phyloP scores from a whole-genome alignment of 1,284 basidiomycete genomes.

The Heterobasidion parviporum region DNA sequence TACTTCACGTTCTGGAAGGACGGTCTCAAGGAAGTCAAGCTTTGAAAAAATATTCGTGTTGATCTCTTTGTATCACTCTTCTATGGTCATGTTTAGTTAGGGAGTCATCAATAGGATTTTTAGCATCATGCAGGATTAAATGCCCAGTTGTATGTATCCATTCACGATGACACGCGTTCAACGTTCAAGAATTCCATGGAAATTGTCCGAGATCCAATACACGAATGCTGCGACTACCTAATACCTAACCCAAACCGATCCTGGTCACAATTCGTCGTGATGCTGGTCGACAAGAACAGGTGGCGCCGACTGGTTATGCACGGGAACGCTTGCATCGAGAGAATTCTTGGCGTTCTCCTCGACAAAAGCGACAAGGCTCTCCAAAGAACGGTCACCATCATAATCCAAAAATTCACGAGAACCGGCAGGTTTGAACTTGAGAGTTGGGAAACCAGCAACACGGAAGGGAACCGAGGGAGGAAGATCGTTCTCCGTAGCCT shows the following conservation, averaged over 20 bases:
- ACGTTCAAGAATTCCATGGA: no score
- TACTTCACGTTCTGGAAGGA: slow-evolving; percentile 95
- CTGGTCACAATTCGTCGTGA: slow-evolving; percentile 21
- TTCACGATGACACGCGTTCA: no score
- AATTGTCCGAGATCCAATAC: no score
- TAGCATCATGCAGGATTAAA: not conserved
- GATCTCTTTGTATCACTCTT: not conserved
- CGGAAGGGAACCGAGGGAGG: slow-evolving; percentile 84
- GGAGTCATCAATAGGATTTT: not conserved
- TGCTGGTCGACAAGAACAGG: slow-evolving; percentile 16
- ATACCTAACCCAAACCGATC: not conserved
- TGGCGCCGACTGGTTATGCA: slow-evolving; percentile 17
- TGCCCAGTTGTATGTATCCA: not conserved
- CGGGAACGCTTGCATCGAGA: slow-evolving; percentile 21
- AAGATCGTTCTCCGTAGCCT: slow-evolving; percentile 94
- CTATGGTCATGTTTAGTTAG: not conserved
- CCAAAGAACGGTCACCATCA: slow-evolving; percentile 84
- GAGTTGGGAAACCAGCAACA: slow-evolving; percentile 85
- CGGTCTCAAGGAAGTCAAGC: slow-evolving; percentile 73
- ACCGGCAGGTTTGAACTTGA: slow-evolving; percentile 96
- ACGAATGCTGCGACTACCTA: no score
- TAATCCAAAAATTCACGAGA: slow-evolving; percentile 85
- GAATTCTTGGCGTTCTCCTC: slow-evolving; percentile 76
- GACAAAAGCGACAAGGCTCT: slow-evolving; percentile 79
- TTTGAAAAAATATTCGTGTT: slow-evolving; percentile 25